These are phyloP conservation scores for Sugiyamaella smithiae DNA, from an alignment of 805 yeast species.

Conservation along the genomic window DNA sequence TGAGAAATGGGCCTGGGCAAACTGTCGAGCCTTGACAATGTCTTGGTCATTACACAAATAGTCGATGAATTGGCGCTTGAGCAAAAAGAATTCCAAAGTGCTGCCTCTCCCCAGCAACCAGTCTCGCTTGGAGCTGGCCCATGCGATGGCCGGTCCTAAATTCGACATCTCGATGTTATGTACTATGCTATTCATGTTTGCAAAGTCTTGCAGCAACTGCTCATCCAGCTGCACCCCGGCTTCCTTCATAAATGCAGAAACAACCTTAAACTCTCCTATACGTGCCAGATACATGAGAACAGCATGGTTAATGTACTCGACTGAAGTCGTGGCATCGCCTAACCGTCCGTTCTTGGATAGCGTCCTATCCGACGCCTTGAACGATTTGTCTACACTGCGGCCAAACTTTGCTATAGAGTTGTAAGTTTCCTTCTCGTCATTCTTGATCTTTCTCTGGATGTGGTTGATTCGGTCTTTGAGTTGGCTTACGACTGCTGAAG, in stretches of 20 bases:
- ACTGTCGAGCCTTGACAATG: slow-evolving; percentile 32
- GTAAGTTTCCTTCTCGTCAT: slow-evolving; percentile 31
- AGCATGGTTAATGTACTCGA: slow-evolving; percentile 37
- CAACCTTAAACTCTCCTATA: slow-evolving; percentile 44
- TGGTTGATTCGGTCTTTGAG: slow-evolving; percentile 17
- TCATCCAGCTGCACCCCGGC: slow-evolving; percentile 33
- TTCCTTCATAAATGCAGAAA: slow-evolving; percentile 34
- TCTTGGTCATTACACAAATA: slow-evolving; percentile 29
- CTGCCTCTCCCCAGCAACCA: slow-evolving; percentile 38
- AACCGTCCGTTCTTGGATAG: slow-evolving; percentile 21
- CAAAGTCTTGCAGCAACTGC: slow-evolving; percentile 38
- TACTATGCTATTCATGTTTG: slow-evolving; percentile 43
- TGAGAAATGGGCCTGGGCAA: slow-evolving; percentile 43
- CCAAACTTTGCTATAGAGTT: slow-evolving; percentile 31
- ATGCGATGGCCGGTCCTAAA: slow-evolving; percentile 46
- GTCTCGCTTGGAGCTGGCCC: slow-evolving; percentile 40
- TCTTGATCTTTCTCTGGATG: slow-evolving; percentile 22
- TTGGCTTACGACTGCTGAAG: slow-evolving; percentile 12
- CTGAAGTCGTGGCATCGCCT: slow-evolving; percentile 16
- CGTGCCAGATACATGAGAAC: slow-evolving; percentile 47
- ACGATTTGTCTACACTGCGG: slow-evolving; percentile 31
- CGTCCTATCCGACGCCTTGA: slow-evolving; percentile 9
- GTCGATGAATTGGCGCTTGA: slow-evolving; percentile 41
- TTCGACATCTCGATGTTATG: slow-evolving; percentile 37
- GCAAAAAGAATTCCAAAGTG: slow-evolving; percentile 46